phyloP scores from a whole-genome alignment of 805 yeast species.

The Hanseniaspora taiwanica region DNA sequence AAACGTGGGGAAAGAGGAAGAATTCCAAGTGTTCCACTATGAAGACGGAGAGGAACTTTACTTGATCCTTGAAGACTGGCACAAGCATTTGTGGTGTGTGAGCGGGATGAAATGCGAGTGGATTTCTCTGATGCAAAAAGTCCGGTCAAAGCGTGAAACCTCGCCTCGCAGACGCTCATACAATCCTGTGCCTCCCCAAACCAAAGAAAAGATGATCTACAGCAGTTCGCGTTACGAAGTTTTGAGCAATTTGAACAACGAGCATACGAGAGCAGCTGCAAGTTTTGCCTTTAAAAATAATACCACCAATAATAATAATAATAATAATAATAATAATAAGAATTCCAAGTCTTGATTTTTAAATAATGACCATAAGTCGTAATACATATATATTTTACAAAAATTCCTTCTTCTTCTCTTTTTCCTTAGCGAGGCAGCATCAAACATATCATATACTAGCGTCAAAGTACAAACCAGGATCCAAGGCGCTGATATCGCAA shows the following conservation, averaged over 20 bases:
- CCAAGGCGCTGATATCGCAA: constrained; percentile 70
- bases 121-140: neutral
- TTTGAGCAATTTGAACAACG: constrained; percentile 13
- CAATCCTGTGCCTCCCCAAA: no score
- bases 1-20: neutral
- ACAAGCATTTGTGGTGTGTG: neutral
- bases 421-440: neutral
- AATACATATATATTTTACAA: neutral
- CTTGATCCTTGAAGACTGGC: neutral
- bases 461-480: constrained; percentile 80
- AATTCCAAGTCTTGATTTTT: no score
- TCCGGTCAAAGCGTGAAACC: neutral
- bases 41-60: neutral
- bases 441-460: constrained; percentile 28
- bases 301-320: neutral
- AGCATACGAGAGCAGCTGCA: constrained; percentile 7
- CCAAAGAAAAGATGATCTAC: constrained; percentile 15
- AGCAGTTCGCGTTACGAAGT: constrained; percentile 24
- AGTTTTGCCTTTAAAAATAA: neutral
- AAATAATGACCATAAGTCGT: no score
- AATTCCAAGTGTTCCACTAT: neutral
- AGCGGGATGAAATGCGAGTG: neutral
- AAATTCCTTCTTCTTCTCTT: no score
- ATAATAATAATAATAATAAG: neutral
- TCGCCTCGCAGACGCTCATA: no score